phyloP scores from a whole-genome alignment of 352 stramenopile genomes.

The Globisporangium viniferum region DNA sequence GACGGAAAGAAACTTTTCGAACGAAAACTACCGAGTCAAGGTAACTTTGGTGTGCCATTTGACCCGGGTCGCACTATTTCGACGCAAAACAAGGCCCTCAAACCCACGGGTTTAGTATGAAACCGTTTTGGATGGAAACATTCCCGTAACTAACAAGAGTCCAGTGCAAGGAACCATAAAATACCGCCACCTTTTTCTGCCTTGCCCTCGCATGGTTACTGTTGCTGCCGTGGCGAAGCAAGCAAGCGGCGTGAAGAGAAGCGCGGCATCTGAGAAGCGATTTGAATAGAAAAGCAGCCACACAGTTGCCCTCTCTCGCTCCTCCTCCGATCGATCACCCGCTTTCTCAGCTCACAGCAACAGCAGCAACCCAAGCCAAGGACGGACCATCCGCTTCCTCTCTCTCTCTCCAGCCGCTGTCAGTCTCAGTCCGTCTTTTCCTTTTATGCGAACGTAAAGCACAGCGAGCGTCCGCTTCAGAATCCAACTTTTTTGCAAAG shows the following conservation, averaged over 20 bases:
- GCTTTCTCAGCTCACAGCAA: not conserved
- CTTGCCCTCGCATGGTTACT: not conserved
- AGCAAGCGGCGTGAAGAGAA: not conserved
- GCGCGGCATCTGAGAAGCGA: conserved; percentile 21
- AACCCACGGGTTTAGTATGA: not conserved
- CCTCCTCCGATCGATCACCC: not conserved
- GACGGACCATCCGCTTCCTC: not conserved
- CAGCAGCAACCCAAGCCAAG: not conserved
- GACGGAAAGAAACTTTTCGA: not conserved
- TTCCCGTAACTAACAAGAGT: conserved; percentile 3
- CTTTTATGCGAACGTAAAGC: not conserved
- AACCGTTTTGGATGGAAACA: not conserved
- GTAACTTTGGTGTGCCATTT: not conserved
- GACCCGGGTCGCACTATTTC: not conserved
- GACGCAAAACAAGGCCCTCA: not conserved
- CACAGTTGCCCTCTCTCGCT: conserved; percentile 3
- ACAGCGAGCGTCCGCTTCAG: conserved; percentile 2
- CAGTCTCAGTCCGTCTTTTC: not conserved
- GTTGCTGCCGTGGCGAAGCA: not conserved
- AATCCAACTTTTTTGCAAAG: conserved; percentile 5
- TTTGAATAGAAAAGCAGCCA: conserved; percentile 5
- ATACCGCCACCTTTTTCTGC: not conserved
- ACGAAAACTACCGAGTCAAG: not conserved
- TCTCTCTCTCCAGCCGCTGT: too few relatives aligned
- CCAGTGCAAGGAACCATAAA: not conserved